These are phyloP conservation scores for Chamaenerion angustifolium DNA, from an alignment of 345 rosid species.

Conservation along the genomic window DNA sequence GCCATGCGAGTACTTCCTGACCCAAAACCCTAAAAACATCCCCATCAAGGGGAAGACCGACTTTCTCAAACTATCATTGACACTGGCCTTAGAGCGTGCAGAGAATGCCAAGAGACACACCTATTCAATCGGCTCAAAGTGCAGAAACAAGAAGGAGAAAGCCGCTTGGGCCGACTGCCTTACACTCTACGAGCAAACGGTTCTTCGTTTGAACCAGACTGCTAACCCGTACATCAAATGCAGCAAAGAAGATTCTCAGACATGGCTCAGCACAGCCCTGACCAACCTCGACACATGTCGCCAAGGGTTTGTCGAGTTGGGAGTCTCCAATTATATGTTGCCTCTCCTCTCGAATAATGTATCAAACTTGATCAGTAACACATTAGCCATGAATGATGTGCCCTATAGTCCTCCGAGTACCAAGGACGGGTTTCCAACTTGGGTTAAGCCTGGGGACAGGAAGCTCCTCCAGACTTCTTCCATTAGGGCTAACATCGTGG, in stretches of 20 bases:
- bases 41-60: conserved; percentile 30
- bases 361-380: conserved; percentile 48
- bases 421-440: conserved; percentile 49
- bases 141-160: conserved; percentile 40
- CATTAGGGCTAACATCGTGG: conserved; percentile 43
- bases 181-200: conserved; percentile 36
- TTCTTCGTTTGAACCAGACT: conserved; percentile 47
- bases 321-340: conserved; percentile 32
- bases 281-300: conserved; percentile 73
- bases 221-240: conserved; percentile 29
- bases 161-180: conserved; percentile 83
- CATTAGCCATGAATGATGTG: conserved; percentile 50
- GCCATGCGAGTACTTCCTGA: conserved; percentile 43
- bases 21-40: conserved; percentile 12
- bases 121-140: conserved; percentile 37
- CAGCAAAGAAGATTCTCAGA: conserved; percentile 50
- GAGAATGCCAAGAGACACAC: conserved; percentile 29
- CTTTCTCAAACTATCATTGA: conserved; percentile 31
- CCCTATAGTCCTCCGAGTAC: conserved; percentile 30
- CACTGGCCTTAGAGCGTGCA: conserved; percentile 50
- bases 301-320: conserved; percentile 57
- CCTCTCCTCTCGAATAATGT: conserved; percentile 77
- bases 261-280: conserved; percentile 93
- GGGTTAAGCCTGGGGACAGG: conserved; percentile 66
- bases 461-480: conserved; percentile 56